phyloP scores from a whole-genome alignment of 306 rosid species.

The Styphnolobium japonicum region DNA sequence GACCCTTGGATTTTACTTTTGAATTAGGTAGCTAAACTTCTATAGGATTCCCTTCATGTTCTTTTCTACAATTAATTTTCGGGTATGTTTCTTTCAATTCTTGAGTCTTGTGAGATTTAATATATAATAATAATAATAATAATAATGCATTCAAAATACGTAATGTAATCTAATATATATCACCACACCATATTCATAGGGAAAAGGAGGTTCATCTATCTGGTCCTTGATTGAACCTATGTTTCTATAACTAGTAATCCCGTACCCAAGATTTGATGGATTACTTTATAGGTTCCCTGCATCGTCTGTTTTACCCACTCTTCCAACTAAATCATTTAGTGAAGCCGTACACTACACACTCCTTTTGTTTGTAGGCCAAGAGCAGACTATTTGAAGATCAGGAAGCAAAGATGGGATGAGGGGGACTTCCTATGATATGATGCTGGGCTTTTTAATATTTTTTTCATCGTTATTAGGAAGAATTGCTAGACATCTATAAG shows the following conservation, averaged over 20 bases:
- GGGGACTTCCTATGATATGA: slow-evolving; percentile 36
- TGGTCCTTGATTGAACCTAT: slow-evolving; percentile 3
- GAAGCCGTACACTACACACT: slow-evolving; percentile 29
- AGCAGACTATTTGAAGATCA: slow-evolving; percentile 72
- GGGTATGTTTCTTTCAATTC: slow-evolving; percentile 42
- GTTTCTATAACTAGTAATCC: background rate
- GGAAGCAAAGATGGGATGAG: slow-evolving; percentile 52
- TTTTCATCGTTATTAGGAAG: slow-evolving; percentile 27
- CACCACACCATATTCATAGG: background rate
- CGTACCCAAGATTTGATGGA: slow-evolving; percentile 17
- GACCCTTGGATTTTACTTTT: slow-evolving; percentile 40
- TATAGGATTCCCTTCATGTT: slow-evolving; percentile 40
- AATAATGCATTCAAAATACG: background rate
- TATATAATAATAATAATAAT: background rate
- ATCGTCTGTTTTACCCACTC: background rate
- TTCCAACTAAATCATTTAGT: slow-evolving; percentile 33
- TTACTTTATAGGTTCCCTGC: slow-evolving; percentile 16
- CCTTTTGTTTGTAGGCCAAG: slow-evolving; percentile 62
- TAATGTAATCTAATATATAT: background rate
- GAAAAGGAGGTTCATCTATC: background rate
- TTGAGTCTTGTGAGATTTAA: slow-evolving; percentile 11
- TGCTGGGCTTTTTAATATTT: too few relatives aligned
- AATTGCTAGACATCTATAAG: background rate
- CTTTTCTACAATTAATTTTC: slow-evolving; percentile 42
- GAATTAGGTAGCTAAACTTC: slow-evolving; percentile 44